Percentiles rank a stretch among this genome's conserved stretches.
These are phyloP conservation scores for Globisporangium ultimum DNA, from an alignment of 352 stramenopile genomes.

Conservation along the genomic window DNA sequence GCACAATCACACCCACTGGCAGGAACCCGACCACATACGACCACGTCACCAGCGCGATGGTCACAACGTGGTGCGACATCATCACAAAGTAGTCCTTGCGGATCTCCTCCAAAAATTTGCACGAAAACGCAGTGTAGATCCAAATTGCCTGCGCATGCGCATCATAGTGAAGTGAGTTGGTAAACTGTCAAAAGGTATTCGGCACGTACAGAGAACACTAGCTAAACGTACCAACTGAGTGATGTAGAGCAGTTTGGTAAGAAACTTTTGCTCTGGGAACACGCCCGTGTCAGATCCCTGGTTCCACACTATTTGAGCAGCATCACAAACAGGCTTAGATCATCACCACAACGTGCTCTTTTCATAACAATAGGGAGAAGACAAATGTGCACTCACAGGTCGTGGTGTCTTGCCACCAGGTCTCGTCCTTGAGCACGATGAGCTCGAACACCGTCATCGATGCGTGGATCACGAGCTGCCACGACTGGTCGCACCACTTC, in stretches of 20 bases:
- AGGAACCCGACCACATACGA: slow-evolving; percentile 81
- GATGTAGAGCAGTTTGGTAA: slow-evolving; percentile 81
- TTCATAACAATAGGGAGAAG: too few relatives aligned
- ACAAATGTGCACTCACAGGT: slow-evolving; percentile 38
- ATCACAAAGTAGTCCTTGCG: slow-evolving; percentile 89
- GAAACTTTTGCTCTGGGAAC: slow-evolving; percentile 79
- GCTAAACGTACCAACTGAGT: slow-evolving; percentile 60
- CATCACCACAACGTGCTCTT: background rate
- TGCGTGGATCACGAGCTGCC: slow-evolving; percentile 81
- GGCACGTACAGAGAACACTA: background rate
- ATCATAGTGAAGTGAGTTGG: background rate
- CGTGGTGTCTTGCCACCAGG: slow-evolving; percentile 85
- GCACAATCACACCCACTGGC: slow-evolving; percentile 77
- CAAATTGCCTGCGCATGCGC: slow-evolving; percentile 61
- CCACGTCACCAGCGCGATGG: slow-evolving; percentile 82
- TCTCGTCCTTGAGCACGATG: slow-evolving; percentile 74
- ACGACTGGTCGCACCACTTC: slow-evolving; percentile 89
- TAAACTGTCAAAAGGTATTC: too few relatives aligned
- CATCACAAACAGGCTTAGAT: background rate
- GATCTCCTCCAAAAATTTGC: slow-evolving; percentile 87
- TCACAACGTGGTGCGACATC: slow-evolving; percentile 89
- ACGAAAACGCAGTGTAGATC: slow-evolving; percentile 89
- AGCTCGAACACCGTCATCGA: slow-evolving; percentile 85
- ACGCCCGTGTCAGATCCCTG: slow-evolving; percentile 61
- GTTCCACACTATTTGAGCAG: slow-evolving; percentile 59